Percentiles rank a stretch among this genome's conserved stretches.
Conservation (phyloP, 2,329 filamentous ascomycete genomes). For the Hymenoscyphus salicellus region DNA sequence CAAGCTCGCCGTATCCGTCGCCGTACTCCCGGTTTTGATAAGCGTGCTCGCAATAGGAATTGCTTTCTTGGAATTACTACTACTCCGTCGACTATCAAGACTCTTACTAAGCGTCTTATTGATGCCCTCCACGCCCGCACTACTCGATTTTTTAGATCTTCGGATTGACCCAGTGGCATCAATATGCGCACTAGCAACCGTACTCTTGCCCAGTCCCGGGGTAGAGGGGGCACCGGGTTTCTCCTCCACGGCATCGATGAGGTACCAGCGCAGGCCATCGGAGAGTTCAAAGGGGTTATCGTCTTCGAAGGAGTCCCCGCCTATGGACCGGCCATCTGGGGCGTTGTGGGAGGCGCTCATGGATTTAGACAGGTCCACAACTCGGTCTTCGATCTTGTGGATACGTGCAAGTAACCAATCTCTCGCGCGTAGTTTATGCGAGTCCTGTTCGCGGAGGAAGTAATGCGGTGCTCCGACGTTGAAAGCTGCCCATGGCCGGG, state of each 20-base stretch:
- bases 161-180: constrained; percentile 76
- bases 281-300: constrained; percentile 97
- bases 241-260: constrained; percentile 90
- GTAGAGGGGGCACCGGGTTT: constrained; percentile 90
- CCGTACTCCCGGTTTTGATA: constrained; percentile 25
- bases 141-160: constrained; percentile 42
- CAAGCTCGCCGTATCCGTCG: constrained; percentile 27
- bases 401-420: constrained; percentile 98
- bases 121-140: constrained; percentile 64
- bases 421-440: constrained; percentile 75
- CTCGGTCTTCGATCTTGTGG: constrained; percentile 82
- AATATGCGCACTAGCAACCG: constrained; percentile 81
- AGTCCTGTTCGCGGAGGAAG: constrained; percentile 90
- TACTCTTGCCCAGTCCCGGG: constrained; percentile 85
- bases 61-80: constrained; percentile 78
- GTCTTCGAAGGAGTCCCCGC: constrained; percentile 63
- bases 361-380: constrained; percentile 86
- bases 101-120: constrained; percentile 81
- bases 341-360: constrained; percentile 41
- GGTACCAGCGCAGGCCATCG: constrained; percentile 92
- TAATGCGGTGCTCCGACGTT: constrained; percentile 97
- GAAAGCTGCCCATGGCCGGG: constrained; percentile 95
- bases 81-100: constrained; percentile 86
- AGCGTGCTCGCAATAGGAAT: constrained; percentile 41
- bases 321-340: constrained; percentile 43